phyloP scores from a whole-genome alignment of 306 rosid species.

The Cucurbita maxima region DNA sequence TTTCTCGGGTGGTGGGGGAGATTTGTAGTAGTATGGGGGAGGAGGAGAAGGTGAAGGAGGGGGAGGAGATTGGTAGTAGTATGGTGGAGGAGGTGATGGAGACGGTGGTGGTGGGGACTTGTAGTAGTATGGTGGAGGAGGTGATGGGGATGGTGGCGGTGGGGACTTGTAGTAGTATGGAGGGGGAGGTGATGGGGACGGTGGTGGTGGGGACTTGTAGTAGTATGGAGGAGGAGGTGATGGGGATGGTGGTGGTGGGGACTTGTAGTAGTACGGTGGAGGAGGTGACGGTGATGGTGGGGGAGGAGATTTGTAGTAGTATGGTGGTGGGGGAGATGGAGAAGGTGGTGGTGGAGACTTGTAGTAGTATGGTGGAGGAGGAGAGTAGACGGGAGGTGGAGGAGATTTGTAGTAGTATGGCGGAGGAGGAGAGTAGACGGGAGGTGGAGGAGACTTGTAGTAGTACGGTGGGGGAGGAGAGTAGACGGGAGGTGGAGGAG shows the following conservation, averaged over 20 bases:
- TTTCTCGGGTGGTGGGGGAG: constrained; percentile 14
- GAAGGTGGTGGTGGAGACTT: constrained; percentile 27
- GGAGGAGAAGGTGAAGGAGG: constrained; percentile 14
- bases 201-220: constrained; percentile 22
- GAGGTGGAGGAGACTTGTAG: constrained; percentile 9
- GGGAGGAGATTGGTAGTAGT: constrained; percentile 23
- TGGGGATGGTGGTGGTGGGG: constrained; percentile 38
- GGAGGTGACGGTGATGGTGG: constrained; percentile 15
- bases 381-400: constrained; percentile 6
- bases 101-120: constrained; percentile 44
- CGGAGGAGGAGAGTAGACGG: neutral
- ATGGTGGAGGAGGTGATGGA: constrained; percentile 18
- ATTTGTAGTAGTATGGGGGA: constrained; percentile 20
- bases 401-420: constrained; percentile 12
- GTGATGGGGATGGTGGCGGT: constrained; percentile 15
- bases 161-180: constrained; percentile 13
- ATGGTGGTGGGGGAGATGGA: constrained; percentile 15
- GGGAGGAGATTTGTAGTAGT: constrained; percentile 43
- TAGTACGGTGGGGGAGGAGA: neutral
- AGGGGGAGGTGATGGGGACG: constrained; percentile 13
- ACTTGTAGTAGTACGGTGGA: constrained; percentile 16
- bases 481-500: constrained; percentile 7
- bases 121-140: constrained; percentile 24
- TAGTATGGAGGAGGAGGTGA: constrained; percentile 19
- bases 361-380: constrained; percentile 10